phyloP scores from a whole-genome alignment of 805 yeast genomes.

The Brettanomyces naardenensis region DNA sequence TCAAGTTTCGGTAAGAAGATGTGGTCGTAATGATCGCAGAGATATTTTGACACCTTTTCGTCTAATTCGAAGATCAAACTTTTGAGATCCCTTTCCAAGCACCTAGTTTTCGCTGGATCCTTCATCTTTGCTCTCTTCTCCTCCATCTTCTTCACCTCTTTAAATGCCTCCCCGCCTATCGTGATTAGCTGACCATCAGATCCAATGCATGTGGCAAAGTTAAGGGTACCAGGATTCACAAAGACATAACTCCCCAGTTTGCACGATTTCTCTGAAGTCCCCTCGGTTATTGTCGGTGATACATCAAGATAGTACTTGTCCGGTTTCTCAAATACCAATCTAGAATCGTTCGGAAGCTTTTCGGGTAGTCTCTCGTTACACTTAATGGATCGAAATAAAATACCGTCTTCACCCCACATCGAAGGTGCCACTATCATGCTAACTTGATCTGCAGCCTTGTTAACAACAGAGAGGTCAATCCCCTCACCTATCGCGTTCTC shows the following conservation, averaged over 20 bases:
- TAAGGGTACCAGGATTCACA: background rate
- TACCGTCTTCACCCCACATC: background rate
- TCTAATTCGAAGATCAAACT: too few species aligned
- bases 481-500: background rate
- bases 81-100: too few species aligned
- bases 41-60: background rate
- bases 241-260: background rate
- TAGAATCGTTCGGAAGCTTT: background rate
- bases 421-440: background rate
- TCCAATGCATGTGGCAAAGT: background rate
- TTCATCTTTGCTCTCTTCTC: background rate
- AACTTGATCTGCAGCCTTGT: too few species aligned
- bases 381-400: background rate
- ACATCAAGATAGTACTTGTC: background rate
- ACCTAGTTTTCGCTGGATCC: background rate
- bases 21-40: slow-evolving; percentile 1
- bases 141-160: background rate
- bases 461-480: too few species aligned
- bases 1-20: background rate
- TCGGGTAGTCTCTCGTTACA: background rate
- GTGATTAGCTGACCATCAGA: background rate
- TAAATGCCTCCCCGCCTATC: background rate
- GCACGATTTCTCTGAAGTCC: too few species aligned
- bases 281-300: background rate
- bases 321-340: background rate